These are phyloP conservation scores for Xanthoparmelia taractica DNA, from an alignment of 495 filamentous ascomycete species.

Conservation along the genomic window DNA sequence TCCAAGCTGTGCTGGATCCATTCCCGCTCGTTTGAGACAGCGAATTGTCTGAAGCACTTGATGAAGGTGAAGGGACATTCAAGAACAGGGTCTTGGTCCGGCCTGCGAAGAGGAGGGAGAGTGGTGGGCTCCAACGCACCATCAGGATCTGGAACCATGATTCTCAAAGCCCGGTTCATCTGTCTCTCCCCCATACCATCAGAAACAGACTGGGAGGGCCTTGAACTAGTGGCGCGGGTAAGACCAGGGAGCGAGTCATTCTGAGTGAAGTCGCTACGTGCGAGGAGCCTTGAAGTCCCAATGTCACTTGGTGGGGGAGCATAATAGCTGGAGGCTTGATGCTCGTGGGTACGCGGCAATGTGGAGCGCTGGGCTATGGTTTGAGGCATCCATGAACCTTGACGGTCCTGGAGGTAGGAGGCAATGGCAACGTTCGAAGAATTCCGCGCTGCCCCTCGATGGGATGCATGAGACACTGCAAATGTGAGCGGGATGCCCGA, in stretches of 20 bases:
- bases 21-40: background rate
- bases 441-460: background rate
- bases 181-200: slow-evolving; percentile 1
- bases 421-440: background rate
- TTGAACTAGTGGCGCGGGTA: slow-evolving; percentile 16
- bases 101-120: background rate
- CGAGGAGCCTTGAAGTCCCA: slow-evolving; percentile 11
- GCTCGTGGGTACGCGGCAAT: slow-evolving; percentile 19
- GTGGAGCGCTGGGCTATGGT: background rate
- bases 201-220: background rate
- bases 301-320: slow-evolving; percentile 17
- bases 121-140: slow-evolving; percentile 2
- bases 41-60: slow-evolving; percentile 14
- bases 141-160: slow-evolving; percentile 1
- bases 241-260: slow-evolving; percentile 22
- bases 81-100: slow-evolving; percentile 2
- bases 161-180: background rate
- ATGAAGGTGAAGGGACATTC: slow-evolving; percentile 20
- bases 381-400: slow-evolving; percentile 7
- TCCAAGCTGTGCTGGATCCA: slow-evolving; percentile 22
- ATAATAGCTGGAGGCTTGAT: slow-evolving; percentile 27
- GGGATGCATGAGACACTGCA: slow-evolving; percentile 2
- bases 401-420: background rate
- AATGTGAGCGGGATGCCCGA: background rate
- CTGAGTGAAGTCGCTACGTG: slow-evolving; percentile 8